phyloP scores from a whole-genome alignment of 2,329 filamentous ascomycete genomes.

The Coniochaeta ligniaria region DNA sequence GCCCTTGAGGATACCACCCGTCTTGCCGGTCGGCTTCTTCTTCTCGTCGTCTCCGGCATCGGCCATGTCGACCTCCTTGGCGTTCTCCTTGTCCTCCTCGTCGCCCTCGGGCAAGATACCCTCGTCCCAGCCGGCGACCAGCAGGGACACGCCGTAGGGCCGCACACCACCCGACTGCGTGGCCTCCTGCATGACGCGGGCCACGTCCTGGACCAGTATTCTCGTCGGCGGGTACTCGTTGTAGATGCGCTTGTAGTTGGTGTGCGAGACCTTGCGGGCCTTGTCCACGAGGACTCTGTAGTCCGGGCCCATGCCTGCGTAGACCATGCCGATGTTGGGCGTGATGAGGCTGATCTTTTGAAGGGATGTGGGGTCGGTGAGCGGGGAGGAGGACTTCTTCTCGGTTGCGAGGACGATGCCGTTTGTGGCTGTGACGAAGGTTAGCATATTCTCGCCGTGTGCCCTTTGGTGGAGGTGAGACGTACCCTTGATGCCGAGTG shows the following conservation, averaged over 20 bases:
- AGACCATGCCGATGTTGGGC: constrained; percentile 99
- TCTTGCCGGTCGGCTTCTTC: constrained; percentile 76
- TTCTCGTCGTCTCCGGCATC: constrained; percentile 50
- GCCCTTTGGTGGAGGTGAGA: background rate
- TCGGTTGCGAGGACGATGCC: constrained; percentile 98
- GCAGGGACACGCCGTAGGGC: constrained; percentile 90
- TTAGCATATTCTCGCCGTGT: constrained; percentile 11
- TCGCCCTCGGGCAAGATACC: constrained; percentile 76
- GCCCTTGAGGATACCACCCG: constrained; percentile 89
- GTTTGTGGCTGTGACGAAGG: constrained; percentile 69
- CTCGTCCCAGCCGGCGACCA: constrained; percentile 97
- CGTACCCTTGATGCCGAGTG: constrained; percentile 93
- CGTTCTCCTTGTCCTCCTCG: constrained; percentile 51
- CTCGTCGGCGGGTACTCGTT: constrained; percentile 99
- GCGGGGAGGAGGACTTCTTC: constrained; percentile 97
- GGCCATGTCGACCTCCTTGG: constrained; percentile 40
- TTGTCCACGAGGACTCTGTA: constrained; percentile 97
- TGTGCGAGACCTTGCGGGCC: constrained; percentile 96
- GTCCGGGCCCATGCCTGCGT: constrained; percentile 97
- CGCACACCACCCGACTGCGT: constrained; percentile 96
- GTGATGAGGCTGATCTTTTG: constrained; percentile 98
- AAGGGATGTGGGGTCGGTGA: constrained; percentile 89
- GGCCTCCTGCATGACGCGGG: constrained; percentile 96
- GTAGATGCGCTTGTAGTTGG: constrained; percentile 98
- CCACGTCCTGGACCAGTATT: constrained; percentile 98